Evolutionary conservation across 225 moss, liverwort and hornwort genomes (phyloP), one percentile per base, ranked within the genome.

Genomic region (Sphagnum tenellum): DNA sequence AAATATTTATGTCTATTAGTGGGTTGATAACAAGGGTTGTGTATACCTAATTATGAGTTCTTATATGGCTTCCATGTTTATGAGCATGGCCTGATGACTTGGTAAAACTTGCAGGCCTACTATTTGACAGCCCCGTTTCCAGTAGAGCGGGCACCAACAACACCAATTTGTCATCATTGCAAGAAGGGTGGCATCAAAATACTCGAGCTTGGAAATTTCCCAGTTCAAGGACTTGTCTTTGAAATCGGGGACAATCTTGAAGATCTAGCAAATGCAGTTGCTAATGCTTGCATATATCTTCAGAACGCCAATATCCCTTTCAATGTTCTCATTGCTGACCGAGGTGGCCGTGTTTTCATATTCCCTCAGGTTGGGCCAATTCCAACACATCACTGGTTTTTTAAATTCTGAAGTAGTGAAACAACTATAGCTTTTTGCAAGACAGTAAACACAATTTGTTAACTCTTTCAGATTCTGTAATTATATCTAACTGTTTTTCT

Each of bases 311-410:
- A 96, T 5, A 82, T 86, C 0, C 89, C 92, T 0, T 96, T 72
- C 75, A 96, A 96, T 12, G 70, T 92, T 7, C 92, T 96, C 8
- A 90, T 96, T 13, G 67, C 83, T 0, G 92, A 92, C 8, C 69
- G 84, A 7, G 92, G 92, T 3, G 69, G 70, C 2, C 76, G 89
- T 63, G 81, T 92, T 3, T 96, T 96, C 50, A 62, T 96, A 4
- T 88, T 96, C 29, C 92, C 92, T 29, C 92, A 85, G 80, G 84
- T 84, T 52, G 52, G 52, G 3, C 13, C 50, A 29, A 29, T 29
- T 29, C 29, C 29, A 29, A 29, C 29, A 29, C 29, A 29, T 29
- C 29, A 29, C 29, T 29, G 29, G 29, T 29, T 29, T 29, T 29
- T 29, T 29, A 0, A 29, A 29, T 29, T 29, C 29, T 29, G 29